These are phyloP conservation scores for Eucalyptus tenuipes DNA, from an alignment of 345 rosid species.

Conservation along the genomic window DNA sequence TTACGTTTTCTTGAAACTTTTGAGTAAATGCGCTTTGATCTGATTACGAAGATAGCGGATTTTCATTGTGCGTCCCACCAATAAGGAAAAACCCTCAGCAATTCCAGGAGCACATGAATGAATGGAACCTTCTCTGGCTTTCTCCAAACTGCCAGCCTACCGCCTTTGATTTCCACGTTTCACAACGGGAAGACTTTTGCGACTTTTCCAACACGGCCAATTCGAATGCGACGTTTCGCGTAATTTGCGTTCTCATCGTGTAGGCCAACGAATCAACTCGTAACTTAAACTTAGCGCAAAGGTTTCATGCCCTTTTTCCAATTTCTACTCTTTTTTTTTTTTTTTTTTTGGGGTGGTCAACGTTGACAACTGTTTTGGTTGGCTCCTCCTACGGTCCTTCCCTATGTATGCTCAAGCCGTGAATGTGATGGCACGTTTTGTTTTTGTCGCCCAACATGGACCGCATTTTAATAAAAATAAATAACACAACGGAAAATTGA, in stretches of 20 bases:
- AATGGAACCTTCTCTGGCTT: neutral
- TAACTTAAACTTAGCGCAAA: neutral
- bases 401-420: neutral
- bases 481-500: neutral
- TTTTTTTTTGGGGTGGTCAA: neutral
- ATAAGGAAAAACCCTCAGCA: neutral
- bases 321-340: neutral
- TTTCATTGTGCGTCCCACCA: neutral
- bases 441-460: neutral
- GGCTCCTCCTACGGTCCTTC: neutral
- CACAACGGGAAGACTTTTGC: neutral
- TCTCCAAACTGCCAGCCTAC: neutral
- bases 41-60: neutral
- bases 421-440: neutral
- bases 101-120: neutral
- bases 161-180: neutral
- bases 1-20: neutral
- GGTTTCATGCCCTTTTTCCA: neutral
- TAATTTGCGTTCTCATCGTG: neutral
- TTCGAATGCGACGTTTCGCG: neutral
- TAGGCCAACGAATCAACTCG: neutral
- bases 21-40: neutral
- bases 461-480: neutral
- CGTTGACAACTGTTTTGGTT: neutral
- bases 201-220: neutral